These are phyloP conservation scores for Yarrowia deformans DNA, from an alignment of 805 yeast species.

Conservation along the genomic window DNA sequence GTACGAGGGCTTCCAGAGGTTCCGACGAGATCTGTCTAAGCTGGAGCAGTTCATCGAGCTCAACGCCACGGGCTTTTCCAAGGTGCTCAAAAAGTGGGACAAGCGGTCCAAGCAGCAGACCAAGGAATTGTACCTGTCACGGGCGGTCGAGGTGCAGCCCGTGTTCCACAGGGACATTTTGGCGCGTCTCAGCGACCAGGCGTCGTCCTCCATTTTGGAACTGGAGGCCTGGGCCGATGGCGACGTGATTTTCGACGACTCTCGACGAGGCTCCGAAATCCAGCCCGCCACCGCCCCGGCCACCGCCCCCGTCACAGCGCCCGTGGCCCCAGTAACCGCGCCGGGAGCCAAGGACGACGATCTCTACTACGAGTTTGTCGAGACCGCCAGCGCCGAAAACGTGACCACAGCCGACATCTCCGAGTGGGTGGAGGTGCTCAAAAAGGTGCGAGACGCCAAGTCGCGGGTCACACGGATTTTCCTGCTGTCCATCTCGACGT, in stretches of 20 bases:
- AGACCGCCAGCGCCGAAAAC: constrained; percentile 46
- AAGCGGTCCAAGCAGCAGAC: constrained; percentile 94
- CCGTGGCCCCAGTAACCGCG: constrained; percentile 12
- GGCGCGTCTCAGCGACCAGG: constrained; percentile 79
- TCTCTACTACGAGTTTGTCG: constrained; percentile 70
- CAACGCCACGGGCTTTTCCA: constrained; percentile 94
- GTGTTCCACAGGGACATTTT: constrained; percentile 91
- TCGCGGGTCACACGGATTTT: constrained; percentile 73
- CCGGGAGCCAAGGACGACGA: constrained; percentile 56
- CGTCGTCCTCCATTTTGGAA: constrained; percentile 62
- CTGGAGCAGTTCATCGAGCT: constrained; percentile 93
- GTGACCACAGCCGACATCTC: constrained; percentile 52
- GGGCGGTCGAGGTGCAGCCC: constrained; percentile 96
- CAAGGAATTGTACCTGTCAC: constrained; percentile 85
- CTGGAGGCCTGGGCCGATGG: constrained; percentile 73
- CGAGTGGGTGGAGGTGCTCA: constrained; percentile 57
- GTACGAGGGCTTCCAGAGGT: constrained; percentile 87
- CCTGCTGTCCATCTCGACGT: constrained; percentile 67
- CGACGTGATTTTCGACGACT: constrained; percentile 50
- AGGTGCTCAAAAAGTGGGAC: constrained; percentile 97
- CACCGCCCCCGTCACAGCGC: neutral
- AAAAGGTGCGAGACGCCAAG: constrained; percentile 52
- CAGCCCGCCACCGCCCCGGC: neutral
- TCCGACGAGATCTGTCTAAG: constrained; percentile 85
- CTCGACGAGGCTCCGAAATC: constrained; percentile 21